Evolutionary conservation across 768 basidiomycete genomes (phyloP), one percentile per base, ranked within the genome.

Genomic region (Cytidiella melzeri): DNA sequence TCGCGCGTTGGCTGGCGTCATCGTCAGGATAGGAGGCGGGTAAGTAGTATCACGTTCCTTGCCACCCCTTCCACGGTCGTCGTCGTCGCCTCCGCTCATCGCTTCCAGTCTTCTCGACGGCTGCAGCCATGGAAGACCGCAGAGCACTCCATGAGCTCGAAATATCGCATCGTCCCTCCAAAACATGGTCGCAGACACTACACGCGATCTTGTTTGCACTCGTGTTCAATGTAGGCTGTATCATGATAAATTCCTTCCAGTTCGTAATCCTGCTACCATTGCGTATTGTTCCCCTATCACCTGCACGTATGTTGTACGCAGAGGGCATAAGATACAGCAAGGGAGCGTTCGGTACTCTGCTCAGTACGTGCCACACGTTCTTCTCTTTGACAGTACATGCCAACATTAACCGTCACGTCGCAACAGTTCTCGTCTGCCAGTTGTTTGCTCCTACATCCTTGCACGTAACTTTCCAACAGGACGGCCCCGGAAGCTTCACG

Each of bases 401-500:
- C 39, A 13, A 48, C 18, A 49, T 42, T n/a, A 46, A 23, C 12
- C 34, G 24, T 18, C 19, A 9, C 13, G 30, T 7, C 30, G n/a
- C 27, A 41, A 41, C 51, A 92, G 87, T 93, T 58, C 63, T 91
- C 37, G 82, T 88, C 73, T 82, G 79, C 56, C 82, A 89, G 58
- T 83, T 79, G 75, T 93, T 93, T 53, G 87, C 87, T 2, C 90
- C 89, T 0, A 87, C 87, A 0, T 77, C 71, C 37, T 57, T 95
- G 37, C 68, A 75, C 24, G 64, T 95, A 47, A 87, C 89, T 0
- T 86, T 89, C 46, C 87, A 92, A 59, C 78, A 71, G 1, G 67
- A 83, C 47, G 85, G 85, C 5, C 72, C 72, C 50, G 87, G 87
- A 18, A 71, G 73, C 34, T 76, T 90, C 60, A 76, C 78, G 9